Evolutionary conservation across 345 rosid species (phyloP).

Genomic region (Capsella bursapastoris): DNA sequence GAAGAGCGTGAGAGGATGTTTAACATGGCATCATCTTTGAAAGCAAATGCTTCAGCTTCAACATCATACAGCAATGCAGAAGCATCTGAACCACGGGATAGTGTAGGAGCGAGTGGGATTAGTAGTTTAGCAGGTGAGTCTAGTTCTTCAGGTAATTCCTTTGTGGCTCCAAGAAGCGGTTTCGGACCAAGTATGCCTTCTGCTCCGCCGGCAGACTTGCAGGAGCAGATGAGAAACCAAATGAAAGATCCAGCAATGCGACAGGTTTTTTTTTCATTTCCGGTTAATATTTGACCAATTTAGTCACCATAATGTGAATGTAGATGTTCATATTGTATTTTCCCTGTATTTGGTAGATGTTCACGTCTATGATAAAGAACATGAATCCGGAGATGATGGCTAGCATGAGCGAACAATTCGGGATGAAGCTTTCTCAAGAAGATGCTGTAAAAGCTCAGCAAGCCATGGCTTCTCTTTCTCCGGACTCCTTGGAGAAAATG

Average conservation of each 20-base stretch:
- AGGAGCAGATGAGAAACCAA: slow-evolving; percentile 90
- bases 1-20: slow-evolving; percentile 89
- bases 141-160: slow-evolving; percentile 54
- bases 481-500: slow-evolving; percentile 85
- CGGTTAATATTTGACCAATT: neutral
- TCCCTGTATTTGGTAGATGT: slow-evolving; percentile 62
- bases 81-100: slow-evolving; percentile 44
- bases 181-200: slow-evolving; percentile 58
- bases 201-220: slow-evolving; percentile 68
- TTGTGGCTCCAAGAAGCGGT: slow-evolving; percentile 50
- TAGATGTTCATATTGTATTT: neutral
- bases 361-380: slow-evolving; percentile 82
- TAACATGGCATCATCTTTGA: slow-evolving; percentile 73
- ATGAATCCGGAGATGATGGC: slow-evolving; percentile 97
- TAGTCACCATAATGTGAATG: slow-evolving; percentile 9
- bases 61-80: slow-evolving; percentile 43
- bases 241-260: slow-evolving; percentile 96
- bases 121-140: slow-evolving; percentile 51
- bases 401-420: slow-evolving; percentile 94
- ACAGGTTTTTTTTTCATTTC: slow-evolving; percentile 56
- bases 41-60: slow-evolving; percentile 49
- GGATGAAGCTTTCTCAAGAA: slow-evolving; percentile 78
- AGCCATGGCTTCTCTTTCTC: slow-evolving; percentile 91
- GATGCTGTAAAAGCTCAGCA: slow-evolving; percentile 90
- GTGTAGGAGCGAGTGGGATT: slow-evolving; percentile 42